Conservation (phyloP, 106 monocot genomes). For the Dendrobium catenatum region DNA sequence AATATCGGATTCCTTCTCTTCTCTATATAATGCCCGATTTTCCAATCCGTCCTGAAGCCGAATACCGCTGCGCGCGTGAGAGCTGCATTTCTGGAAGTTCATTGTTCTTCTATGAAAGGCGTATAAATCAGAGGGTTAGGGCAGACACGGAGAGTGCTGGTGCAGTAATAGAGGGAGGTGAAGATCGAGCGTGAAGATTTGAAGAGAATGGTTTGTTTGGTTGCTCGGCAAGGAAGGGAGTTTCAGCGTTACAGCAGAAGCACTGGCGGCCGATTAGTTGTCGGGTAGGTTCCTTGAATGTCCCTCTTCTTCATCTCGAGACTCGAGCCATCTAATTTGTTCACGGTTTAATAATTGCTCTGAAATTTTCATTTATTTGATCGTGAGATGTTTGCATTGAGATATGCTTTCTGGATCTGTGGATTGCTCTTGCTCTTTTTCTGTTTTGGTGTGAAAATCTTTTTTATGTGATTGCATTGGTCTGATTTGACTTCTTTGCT, state of each 20-base stretch:
- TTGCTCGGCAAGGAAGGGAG: slow-evolving; percentile 16
- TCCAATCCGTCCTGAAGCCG: too few relatives aligned
- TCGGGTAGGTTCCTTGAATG: slow-evolving; percentile 24
- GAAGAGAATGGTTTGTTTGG: slow-evolving; percentile 6
- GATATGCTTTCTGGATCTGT: not conserved
- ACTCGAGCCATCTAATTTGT: not conserved
- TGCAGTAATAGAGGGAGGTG: not conserved
- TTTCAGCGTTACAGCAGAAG: slow-evolving; percentile 15
- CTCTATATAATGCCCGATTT: too few relatives aligned
- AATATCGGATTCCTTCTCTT: too few relatives aligned
- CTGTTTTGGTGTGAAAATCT: not conserved
- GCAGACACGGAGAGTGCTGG: too few relatives aligned
- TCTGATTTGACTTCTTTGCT: not conserved
- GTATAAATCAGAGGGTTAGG: not conserved
- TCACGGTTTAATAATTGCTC: not conserved
- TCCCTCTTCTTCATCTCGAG: not conserved
- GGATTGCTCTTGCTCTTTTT: not conserved
- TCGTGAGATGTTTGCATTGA: not conserved
- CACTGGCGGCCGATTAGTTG: slow-evolving; percentile 33
- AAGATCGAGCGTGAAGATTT: not conserved
- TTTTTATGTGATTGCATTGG: not conserved
- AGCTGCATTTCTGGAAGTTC: not conserved
- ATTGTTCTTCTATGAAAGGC: not conserved
- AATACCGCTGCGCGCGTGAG: too few relatives aligned
- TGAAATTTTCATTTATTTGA: not conserved